A percentile compares a stretch with the other conserved stretches of the same genome.
Evolutionary conservation across 2,329 filamentous ascomycete genomes (phyloP).

Genomic region (Fragosphaeria purpurea): DNA sequence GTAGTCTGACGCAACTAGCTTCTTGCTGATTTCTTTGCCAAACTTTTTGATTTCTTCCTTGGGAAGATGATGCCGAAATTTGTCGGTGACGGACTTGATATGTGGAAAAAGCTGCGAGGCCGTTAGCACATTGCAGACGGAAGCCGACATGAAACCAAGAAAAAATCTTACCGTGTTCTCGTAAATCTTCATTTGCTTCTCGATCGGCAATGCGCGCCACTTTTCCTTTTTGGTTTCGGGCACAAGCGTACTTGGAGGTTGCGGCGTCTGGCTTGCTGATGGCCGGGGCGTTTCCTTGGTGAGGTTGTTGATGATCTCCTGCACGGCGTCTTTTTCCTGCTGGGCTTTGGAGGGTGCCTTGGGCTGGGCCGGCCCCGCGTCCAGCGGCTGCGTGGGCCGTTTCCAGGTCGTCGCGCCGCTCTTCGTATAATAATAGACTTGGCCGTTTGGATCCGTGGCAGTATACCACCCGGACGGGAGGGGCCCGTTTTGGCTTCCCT

Average conservation of each 20-base stretch:
- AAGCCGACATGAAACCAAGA: neutral
- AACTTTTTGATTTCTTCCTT: conserved; percentile 62
- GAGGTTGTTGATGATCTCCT: conserved; percentile 78
- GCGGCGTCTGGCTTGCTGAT: conserved; percentile 53
- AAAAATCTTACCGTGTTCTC: conserved; percentile 67
- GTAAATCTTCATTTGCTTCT: conserved; percentile 93
- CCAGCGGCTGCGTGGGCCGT: conserved; percentile 59
- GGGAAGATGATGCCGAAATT: conserved; percentile 76
- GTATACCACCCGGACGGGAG: conserved; percentile 82
- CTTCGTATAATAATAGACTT: conserved; percentile 77
- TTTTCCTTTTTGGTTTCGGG: conserved; percentile 57
- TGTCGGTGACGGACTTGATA: conserved; percentile 76
- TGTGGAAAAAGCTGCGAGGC: conserved; percentile 62
- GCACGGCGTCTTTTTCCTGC: conserved; percentile 61
- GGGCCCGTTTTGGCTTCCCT: conserved; percentile 26
- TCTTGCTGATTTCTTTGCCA: conserved; percentile 65
- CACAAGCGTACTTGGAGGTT: conserved; percentile 43
- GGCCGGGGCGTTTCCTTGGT: conserved; percentile 54
- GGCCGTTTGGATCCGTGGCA: conserved; percentile 59
- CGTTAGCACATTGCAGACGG: neutral
- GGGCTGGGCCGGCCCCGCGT: conserved; percentile 48
- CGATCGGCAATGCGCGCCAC: conserved; percentile 58
- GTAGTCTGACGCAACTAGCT: conserved; percentile 83
- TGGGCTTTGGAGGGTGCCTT: conserved; percentile 55
- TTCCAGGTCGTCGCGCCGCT: conserved; percentile 73